These are phyloP conservation scores for Umbelopsis isabellina DNA, from an alignment of 192 early-diverging fungal species.

Conservation along the genomic window DNA sequence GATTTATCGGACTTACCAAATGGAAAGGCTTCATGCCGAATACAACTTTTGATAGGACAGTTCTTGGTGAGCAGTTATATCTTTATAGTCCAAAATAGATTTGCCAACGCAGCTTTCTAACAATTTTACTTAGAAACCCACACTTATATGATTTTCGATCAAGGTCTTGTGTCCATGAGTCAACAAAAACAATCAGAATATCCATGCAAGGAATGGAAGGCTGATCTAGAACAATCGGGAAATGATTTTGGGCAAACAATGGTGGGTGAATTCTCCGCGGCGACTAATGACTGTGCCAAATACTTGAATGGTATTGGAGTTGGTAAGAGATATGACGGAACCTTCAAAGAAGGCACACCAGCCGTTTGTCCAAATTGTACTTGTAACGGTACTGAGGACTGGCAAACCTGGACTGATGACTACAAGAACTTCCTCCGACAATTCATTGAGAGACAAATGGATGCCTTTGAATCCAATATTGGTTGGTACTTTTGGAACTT, in stretches of 20 bases:
- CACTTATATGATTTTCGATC: slow-evolving; percentile 52
- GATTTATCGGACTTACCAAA: slow-evolving; percentile 37
- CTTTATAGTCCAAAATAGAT: neutral
- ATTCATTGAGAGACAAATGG: slow-evolving; percentile 62
- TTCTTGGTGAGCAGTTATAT: slow-evolving; percentile 42
- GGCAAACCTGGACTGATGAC: slow-evolving; percentile 44
- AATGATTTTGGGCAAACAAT: slow-evolving; percentile 58
- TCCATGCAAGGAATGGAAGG: slow-evolving; percentile 30
- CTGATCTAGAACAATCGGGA: slow-evolving; percentile 38
- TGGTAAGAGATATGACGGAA: slow-evolving; percentile 68
- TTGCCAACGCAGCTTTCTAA: neutral
- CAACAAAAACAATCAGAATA: slow-evolving; percentile 30
- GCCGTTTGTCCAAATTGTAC: slow-evolving; percentile 55
- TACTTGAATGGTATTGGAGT: slow-evolving; percentile 69
- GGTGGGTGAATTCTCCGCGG: slow-evolving; percentile 74
- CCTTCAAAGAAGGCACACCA: slow-evolving; percentile 35
- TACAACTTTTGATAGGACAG: slow-evolving; percentile 38
- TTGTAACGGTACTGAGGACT: slow-evolving; percentile 54
- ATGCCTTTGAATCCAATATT: slow-evolving; percentile 59
- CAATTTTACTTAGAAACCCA: slow-evolving; percentile 45
- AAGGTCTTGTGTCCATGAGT: slow-evolving; percentile 36
- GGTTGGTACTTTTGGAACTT: slow-evolving; percentile 81
- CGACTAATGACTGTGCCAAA: slow-evolving; percentile 74
- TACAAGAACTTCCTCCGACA: slow-evolving; percentile 51
- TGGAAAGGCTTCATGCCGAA: slow-evolving; percentile 45